Conservation (phyloP, 2,329 filamentous ascomycete species). For the Aspergillus tamarii region DNA sequence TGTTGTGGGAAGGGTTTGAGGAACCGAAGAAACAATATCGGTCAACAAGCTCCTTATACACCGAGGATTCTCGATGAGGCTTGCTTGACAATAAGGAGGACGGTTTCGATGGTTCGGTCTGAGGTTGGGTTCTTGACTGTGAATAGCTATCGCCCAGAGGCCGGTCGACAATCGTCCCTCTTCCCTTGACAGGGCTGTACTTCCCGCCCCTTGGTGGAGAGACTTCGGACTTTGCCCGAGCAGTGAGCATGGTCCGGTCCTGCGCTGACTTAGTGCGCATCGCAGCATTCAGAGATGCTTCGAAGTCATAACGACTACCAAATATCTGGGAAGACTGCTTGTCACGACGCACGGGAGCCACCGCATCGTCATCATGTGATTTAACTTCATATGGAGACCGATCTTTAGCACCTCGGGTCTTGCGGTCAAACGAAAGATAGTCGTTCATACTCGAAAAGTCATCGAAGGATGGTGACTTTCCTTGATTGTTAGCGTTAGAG, state of each 20-base stretch:
- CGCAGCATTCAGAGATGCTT: slow-evolving; percentile 83
- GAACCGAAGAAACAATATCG: slow-evolving; percentile 88
- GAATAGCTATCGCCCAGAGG: slow-evolving; percentile 23
- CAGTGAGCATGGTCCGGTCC: slow-evolving; percentile 61
- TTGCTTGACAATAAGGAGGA: slow-evolving; percentile 63
- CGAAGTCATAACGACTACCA: slow-evolving; percentile 93
- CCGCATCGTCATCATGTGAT: slow-evolving; percentile 65
- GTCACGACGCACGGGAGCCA: slow-evolving; percentile 52
- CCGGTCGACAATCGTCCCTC: slow-evolving; percentile 17
- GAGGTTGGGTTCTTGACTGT: slow-evolving; percentile 14
- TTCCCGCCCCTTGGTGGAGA: slow-evolving; percentile 15
- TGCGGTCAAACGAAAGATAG: slow-evolving; percentile 59
- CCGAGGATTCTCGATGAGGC: slow-evolving; percentile 77
- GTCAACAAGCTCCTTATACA: slow-evolving; percentile 95
- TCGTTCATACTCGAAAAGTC: slow-evolving; percentile 69
- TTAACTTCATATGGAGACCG: slow-evolving; percentile 75
- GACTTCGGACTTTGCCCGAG: slow-evolving; percentile 58
- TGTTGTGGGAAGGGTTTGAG: slow-evolving; percentile 5
- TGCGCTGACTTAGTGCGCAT: slow-evolving; percentile 69
- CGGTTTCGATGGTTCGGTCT: slow-evolving; percentile 44
- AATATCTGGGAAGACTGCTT: slow-evolving; percentile 70
- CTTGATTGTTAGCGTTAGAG: slow-evolving; percentile 54
- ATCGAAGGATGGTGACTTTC: slow-evolving; percentile 62
- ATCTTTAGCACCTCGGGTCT: slow-evolving; percentile 65
- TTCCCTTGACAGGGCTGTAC: slow-evolving; percentile 15